Conservation (phyloP, 768 basidiomycete genomes). For the Boletus subcaerulescens region DNA sequence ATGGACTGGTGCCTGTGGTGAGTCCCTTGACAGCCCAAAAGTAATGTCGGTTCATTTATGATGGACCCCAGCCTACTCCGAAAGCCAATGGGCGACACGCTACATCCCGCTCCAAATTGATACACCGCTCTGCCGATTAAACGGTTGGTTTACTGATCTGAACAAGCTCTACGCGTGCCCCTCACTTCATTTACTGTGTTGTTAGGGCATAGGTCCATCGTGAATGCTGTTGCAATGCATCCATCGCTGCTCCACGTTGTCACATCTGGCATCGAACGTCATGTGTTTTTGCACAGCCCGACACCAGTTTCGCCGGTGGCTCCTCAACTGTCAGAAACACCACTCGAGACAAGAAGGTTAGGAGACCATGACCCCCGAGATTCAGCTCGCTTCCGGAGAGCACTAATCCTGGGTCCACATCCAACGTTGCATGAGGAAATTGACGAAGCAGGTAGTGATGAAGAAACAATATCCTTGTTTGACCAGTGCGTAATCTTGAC, state of each 20-base stretch:
- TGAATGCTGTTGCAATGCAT: constrained; percentile 72
- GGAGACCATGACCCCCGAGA: constrained; percentile 35
- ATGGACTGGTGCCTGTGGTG: constrained; percentile 33
- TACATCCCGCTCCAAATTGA: constrained; percentile 62
- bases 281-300: constrained; percentile 67
- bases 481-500: constrained; percentile 57
- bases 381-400: constrained; percentile 36
- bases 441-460: constrained; percentile 40
- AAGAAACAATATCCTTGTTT: constrained; percentile 59
- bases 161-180: neutral
- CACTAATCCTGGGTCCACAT: constrained; percentile 30
- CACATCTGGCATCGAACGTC: constrained; percentile 72
- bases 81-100: constrained; percentile 37
- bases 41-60: constrained; percentile 4
- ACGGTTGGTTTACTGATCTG: constrained; percentile 39
- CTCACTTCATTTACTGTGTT: constrained; percentile 4
- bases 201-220: constrained; percentile 71
- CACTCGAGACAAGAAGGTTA: constrained; percentile 46
- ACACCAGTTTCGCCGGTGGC: constrained; percentile 52
- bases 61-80: constrained; percentile 43
- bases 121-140: constrained; percentile 57
- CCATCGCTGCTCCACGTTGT: constrained; percentile 63
- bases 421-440: constrained; percentile 28
- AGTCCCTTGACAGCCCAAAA: constrained; percentile 11
- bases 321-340: constrained; percentile 44